A percentile compares a stretch with the other conserved stretches of the same genome.
phyloP scores from a whole-genome alignment of 805 yeast species.

The Suhomyces sp. region DNA sequence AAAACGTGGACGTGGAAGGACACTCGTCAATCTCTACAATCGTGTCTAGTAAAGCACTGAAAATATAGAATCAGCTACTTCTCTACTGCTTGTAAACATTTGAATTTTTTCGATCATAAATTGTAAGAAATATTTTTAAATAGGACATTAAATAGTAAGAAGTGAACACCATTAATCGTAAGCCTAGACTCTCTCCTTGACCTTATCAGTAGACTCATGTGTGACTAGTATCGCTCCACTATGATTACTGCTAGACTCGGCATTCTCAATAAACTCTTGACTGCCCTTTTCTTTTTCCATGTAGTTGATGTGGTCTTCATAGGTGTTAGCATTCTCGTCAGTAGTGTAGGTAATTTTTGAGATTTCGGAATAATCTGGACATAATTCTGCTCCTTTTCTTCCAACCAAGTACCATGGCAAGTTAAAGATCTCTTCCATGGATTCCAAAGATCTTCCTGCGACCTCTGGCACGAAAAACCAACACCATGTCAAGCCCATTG shows the following conservation, averaged over 20 bases:
- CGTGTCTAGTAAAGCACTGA: neutral
- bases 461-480: constrained; percentile 27
- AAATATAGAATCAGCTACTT: neutral
- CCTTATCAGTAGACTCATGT: neutral
- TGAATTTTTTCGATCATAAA: neutral
- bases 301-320: constrained; percentile 10
- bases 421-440: constrained; percentile 25
- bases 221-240: neutral
- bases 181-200: neutral
- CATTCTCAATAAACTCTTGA: constrained; percentile 9
- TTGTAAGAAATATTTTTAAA: too few species aligned
- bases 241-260: constrained; percentile 2
- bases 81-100: neutral
- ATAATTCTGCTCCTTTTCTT: constrained; percentile 22
- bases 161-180: neutral
- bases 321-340: constrained; percentile 5
- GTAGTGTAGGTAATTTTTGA: constrained; percentile 14
- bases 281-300: constrained; percentile 6
- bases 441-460: constrained; percentile 25
- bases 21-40: neutral
- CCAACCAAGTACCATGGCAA: constrained; percentile 27
- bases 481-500: constrained; percentile 19
- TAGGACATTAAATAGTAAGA: neutral
- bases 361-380: constrained; percentile 26
- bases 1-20: neutral